Evolutionary conservation across 1,284 basidiomycete genomes (phyloP), one percentile per base, ranked within the genome.

Genomic region (Singerocomus rubriflavus): DNA sequence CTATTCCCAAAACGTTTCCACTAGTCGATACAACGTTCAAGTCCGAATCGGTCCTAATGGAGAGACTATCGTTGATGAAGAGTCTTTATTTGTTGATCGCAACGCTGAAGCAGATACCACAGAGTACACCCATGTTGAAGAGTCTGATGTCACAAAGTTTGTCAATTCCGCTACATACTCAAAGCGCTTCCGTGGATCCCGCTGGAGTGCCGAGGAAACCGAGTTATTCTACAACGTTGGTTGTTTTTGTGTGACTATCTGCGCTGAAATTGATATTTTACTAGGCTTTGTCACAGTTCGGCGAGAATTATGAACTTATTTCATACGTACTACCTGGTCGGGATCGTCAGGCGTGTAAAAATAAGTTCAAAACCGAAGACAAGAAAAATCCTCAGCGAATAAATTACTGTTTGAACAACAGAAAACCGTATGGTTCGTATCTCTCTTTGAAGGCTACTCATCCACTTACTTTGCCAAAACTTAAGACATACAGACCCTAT

Each of bases 261-360:
- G 37, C 26, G 27, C 35, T 46, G 17, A 44, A 49, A n/a, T 44
- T 44, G 43, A 52, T 46, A n/a, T 25, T 26, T 48, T 41, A 34
- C 12, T 58, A 93, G 89, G 91, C 90, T 11, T 71, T 95, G 31
- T 78, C 84, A 5, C 90, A 93, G 64, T 94, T 93, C 63, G 92
- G 92, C 32, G 91, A 93, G 64, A 93, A 95, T 59, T 95, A 94
- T 62, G 92, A 95, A 65, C 80, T 95, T 51, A 93, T 95, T 50
- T 88, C 92, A 2, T 85, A 85, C 54, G 77, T 93, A 10, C 78
- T 95, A 32, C 91, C 91, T 27, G 85, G 86, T 14, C 84, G 93
- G n/a, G 88, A 90, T 61, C 79, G 93, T 14, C 89, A 87, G 59
- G 84, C 91, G 40, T 93, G 93, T 70, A 93, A 93, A 70, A 87